Percentiles rank a stretch among this genome's conserved stretches.
These are phyloP conservation scores for Solanum hybrid DNA, from an alignment of 305 asterid genomes.

Conservation along the genomic window DNA sequence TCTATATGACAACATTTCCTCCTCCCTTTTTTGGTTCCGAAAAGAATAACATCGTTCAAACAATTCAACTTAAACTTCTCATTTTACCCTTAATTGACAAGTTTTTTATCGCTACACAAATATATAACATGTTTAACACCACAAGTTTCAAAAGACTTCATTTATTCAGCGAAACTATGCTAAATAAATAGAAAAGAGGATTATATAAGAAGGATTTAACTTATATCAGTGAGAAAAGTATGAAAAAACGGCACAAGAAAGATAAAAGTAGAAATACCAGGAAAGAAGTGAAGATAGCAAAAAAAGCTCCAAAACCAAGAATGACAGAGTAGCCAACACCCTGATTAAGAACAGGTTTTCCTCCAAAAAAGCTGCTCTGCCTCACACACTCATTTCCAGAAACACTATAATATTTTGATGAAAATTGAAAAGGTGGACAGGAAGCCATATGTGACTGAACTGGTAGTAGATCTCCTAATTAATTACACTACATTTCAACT, in stretches of 20 bases:
- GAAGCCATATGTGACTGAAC: slow-evolving; percentile 33
- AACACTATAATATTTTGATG: slow-evolving; percentile 49
- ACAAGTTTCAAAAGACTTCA: background rate
- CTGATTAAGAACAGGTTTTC: slow-evolving; percentile 64
- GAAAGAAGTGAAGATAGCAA: slow-evolving; percentile 73
- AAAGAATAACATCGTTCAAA: background rate
- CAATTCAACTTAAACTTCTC: background rate
- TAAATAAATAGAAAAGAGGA: background rate
- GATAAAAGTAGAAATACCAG: slow-evolving; percentile 33
- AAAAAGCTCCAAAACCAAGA: slow-evolving; percentile 94
- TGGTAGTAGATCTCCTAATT: background rate
- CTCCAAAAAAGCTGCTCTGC: slow-evolving; percentile 73
- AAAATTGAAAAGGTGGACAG: slow-evolving; percentile 43
- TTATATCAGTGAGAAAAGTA: background rate
- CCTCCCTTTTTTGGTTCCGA: background rate
- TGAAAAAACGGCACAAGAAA: background rate
- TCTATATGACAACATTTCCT: background rate
- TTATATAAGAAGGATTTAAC: background rate
- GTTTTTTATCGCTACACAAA: background rate
- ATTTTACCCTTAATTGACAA: background rate
- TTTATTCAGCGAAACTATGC: background rate
- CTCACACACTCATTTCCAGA: slow-evolving; percentile 44
- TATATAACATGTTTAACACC: background rate
- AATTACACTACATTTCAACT: background rate
- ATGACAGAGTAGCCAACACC: slow-evolving; percentile 79